A percentile compares a stretch with the other conserved stretches of the same genome.
Evolutionary conservation across 768 basidiomycete genomes (phyloP).

Genomic region (Amanita thiersii): DNA sequence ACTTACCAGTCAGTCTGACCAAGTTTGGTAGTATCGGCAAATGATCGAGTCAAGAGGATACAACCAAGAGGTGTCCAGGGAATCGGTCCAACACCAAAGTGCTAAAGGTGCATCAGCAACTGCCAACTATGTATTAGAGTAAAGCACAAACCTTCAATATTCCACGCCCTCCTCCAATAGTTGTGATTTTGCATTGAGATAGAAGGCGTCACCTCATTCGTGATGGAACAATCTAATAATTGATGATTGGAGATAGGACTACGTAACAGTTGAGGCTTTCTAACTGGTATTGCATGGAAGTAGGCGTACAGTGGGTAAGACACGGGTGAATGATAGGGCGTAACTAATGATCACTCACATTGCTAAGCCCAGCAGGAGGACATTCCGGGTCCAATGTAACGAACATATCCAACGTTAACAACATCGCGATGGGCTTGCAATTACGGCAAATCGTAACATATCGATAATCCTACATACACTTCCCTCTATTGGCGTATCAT

Average conservation of each 20-base stretch:
- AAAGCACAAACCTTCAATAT: slow-evolving; percentile 42
- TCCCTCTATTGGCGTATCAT: slow-evolving; percentile 50
- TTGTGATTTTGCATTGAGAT: slow-evolving; percentile 69
- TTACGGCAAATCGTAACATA: slow-evolving; percentile 16
- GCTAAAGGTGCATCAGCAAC: slow-evolving; percentile 17
- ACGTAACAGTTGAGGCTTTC: slow-evolving; percentile 4
- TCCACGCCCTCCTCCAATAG: slow-evolving; percentile 54
- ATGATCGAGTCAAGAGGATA: slow-evolving; percentile 38
- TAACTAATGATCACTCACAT: slow-evolving; percentile 25
- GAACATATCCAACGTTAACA: slow-evolving; percentile 54
- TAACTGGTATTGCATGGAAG: slow-evolving; percentile 53
- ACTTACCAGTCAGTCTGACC: slow-evolving; percentile 27
- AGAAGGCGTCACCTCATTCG: slow-evolving; percentile 50
- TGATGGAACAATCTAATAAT: slow-evolving; percentile 46
- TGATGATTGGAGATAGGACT: not conserved
- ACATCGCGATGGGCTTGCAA: slow-evolving; percentile 67
- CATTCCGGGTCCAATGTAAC: slow-evolving; percentile 58
- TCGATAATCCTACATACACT: slow-evolving; percentile 23
- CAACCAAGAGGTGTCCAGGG: slow-evolving; percentile 54
- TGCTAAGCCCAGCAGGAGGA: slow-evolving; percentile 48
- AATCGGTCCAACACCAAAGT: slow-evolving; percentile 46
- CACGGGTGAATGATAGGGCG: not conserved
- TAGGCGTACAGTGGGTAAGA: slow-evolving; percentile 12
- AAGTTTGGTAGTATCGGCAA: slow-evolving; percentile 29
- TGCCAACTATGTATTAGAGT: not conserved